Evolutionary conservation across 495 filamentous ascomycete species (phyloP), one percentile per base, ranked within the genome.

Genomic region (Penicillium daleae): DNA sequence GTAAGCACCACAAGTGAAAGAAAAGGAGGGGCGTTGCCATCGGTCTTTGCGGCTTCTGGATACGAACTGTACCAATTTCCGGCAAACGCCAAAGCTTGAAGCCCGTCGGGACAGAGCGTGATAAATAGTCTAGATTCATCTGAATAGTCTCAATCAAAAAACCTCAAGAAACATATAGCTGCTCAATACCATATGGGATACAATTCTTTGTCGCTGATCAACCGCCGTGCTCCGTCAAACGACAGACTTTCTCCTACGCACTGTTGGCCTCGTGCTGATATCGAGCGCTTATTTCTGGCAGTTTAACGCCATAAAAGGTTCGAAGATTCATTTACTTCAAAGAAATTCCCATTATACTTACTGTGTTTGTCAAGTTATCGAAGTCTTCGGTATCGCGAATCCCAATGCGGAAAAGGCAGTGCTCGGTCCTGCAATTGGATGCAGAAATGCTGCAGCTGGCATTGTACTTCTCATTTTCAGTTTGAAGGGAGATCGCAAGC

Each of bases 361-460:
- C 53, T n/a, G 37, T 13, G 21, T 29, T n/a, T 15, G 0, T 26
- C 6, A 1, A 56, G 53, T 56, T 0, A 56, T 17, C 8, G 21
- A 24, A 9, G 6, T 39, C 15, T 56, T 56, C 6, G 53, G 33
- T 17, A 56, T 56, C 24, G n/a, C 53, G 22, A 24, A 56, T 24
- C 53, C 53, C 33, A 56, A 15, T 21, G 19, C n/a, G 4, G 53
- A 56, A 13, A 37, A 56, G 22, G 53, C 53, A 26, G 37, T 17
- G 3, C 22, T 56, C 3, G 53, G 53, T 10, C 53, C 35, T 8
- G 33, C 53, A 15, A 35, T 56, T 9, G 53, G 53, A 13, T 37
- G 21, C 13, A 40, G 33, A 21, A 56, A 56, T 12, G 53, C 53
- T 2, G 53, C 42, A 1, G 42, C 42, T 9, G 42, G 42, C 1